Evolutionary conservation across 2,329 filamentous ascomycete genomes (phyloP).

Genomic region (Talaromyces sp.): DNA sequence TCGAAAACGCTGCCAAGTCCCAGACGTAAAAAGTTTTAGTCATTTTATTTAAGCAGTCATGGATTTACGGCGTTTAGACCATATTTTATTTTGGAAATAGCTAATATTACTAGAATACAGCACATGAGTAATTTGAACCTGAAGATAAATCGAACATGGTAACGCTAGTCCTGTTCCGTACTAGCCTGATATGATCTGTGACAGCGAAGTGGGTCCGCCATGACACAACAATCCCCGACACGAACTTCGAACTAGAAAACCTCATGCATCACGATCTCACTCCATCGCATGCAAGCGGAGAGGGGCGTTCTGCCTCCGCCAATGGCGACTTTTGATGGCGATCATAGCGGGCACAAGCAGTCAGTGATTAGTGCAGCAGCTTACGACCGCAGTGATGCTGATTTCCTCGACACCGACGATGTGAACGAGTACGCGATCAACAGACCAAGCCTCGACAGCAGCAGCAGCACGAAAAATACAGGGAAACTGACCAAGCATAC

Average conservation of each 20-base stretch:
- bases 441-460: background rate
- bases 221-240: background rate
- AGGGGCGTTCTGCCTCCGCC: background rate
- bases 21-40: constrained; percentile 18
- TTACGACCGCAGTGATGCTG: background rate
- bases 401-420: background rate
- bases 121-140: background rate
- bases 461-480: background rate
- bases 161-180: no score
- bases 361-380: background rate
- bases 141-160: no score
- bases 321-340: background rate
- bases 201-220: background rate
- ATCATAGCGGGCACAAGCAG: background rate
- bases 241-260: background rate
- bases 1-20: constrained; percentile 55
- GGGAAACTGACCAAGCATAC: background rate
- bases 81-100: background rate
- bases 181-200: background rate
- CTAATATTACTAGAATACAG: no score
- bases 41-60: background rate
- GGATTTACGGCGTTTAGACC: background rate
- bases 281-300: background rate
- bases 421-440: background rate
- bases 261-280: constrained; percentile 58